Percentiles rank a stretch among this genome's conserved stretches.
Conservation (phyloP, 176 grass and related monocot genomes). For the Rhynchospora pubera region DNA sequence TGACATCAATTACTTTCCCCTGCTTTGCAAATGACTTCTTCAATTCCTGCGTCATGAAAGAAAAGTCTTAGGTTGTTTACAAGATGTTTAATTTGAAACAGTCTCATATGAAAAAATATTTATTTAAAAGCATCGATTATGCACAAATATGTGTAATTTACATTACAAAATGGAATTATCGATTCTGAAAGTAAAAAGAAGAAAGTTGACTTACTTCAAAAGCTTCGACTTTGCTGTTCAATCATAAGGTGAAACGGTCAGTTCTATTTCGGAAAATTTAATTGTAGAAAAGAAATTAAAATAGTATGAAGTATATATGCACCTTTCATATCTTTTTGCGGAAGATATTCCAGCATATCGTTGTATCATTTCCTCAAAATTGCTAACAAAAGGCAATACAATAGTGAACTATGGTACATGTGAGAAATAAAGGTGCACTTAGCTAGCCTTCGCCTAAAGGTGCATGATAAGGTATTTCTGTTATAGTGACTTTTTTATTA, state of each 20-base stretch:
- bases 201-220: background rate
- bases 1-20: background rate
- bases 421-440: too few relatives aligned
- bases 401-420: background rate
- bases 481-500: too few relatives aligned
- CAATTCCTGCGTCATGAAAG: background rate
- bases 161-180: background rate
- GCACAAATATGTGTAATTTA: background rate
- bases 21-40: background rate
- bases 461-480: too few relatives aligned
- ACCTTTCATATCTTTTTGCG: background rate
- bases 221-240: background rate
- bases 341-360: background rate
- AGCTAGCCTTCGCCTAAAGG: too few relatives aligned
- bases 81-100: background rate
- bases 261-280: background rate
- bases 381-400: background rate
- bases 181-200: background rate
- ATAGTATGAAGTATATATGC: background rate
- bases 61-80: too few relatives aligned
- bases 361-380: background rate
- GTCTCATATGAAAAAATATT: background rate
- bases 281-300: background rate
- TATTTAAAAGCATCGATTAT: background rate
- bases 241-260: background rate